Evolutionary conservation across 1,284 basidiomycete genomes (phyloP).

Genomic region (Termitomyces sp.): DNA sequence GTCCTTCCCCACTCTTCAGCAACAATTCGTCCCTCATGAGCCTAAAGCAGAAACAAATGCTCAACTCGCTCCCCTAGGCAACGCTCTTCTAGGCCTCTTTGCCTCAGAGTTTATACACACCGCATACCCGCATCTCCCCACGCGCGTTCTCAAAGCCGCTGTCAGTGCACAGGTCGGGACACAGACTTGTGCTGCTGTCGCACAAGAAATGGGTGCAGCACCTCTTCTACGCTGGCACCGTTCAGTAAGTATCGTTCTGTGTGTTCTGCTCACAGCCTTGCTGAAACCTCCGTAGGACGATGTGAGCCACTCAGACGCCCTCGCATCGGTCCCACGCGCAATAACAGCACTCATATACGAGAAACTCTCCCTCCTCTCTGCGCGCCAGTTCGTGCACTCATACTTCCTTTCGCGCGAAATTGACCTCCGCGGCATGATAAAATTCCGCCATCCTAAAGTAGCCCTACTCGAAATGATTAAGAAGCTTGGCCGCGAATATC

Average conservation of each 20-base stretch:
- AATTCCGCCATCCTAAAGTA: slow-evolving; percentile 84
- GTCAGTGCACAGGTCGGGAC: slow-evolving; percentile 90
- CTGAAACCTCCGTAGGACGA: slow-evolving; percentile 34
- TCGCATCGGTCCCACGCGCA: slow-evolving; percentile 71
- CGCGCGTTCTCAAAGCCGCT: slow-evolving; percentile 84
- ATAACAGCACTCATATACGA: slow-evolving; percentile 75
- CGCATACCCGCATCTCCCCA: slow-evolving; percentile 88
- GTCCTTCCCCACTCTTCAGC: slow-evolving; percentile 59
- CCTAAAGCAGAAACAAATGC: slow-evolving; percentile 64
- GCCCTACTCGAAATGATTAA: slow-evolving; percentile 74
- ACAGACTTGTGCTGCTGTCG: slow-evolving; percentile 77
- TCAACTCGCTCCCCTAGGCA: slow-evolving; percentile 79
- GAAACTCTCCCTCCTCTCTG: slow-evolving; percentile 72
- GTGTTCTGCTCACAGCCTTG: neutral
- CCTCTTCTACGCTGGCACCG: slow-evolving; percentile 69
- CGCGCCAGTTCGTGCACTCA: slow-evolving; percentile 80
- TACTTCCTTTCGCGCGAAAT: slow-evolving; percentile 83
- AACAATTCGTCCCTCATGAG: slow-evolving; percentile 48
- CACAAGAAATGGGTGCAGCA: slow-evolving; percentile 74
- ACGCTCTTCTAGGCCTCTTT: slow-evolving; percentile 88
- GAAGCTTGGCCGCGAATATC: slow-evolving; percentile 71
- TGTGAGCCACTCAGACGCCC: slow-evolving; percentile 64
- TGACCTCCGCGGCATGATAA: slow-evolving; percentile 81
- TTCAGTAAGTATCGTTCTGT: slow-evolving; percentile 38
- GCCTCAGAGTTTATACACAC: slow-evolving; percentile 82